Conservation (phyloP, 106 monocot species). For the Xerophyta viscosa region DNA sequence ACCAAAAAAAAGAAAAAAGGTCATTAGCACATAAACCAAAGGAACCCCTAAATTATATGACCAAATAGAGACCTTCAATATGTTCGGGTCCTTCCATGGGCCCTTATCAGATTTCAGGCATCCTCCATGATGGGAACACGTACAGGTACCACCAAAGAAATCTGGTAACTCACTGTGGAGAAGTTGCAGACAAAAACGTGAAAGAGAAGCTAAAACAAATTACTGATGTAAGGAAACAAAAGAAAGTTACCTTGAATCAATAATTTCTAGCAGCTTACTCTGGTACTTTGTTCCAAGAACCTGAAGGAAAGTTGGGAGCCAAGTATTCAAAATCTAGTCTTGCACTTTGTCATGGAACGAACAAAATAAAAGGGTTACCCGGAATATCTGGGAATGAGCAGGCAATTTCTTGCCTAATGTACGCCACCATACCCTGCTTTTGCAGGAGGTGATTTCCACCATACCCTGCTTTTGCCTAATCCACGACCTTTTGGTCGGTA, state of each 20-base stretch:
- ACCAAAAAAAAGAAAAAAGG: neutral
- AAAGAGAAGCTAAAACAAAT: neutral
- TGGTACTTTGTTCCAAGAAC: constrained; percentile 11
- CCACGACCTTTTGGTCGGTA: no score
- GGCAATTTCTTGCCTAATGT: no score
- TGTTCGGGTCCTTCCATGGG: constrained; percentile 14
- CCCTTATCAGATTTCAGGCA: constrained; percentile 12
- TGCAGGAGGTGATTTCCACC: no score
- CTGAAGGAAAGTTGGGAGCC: neutral
- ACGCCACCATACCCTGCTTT: no score
- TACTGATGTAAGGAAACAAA: neutral
- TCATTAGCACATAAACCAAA: neutral
- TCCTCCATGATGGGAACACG: constrained; percentile 9
- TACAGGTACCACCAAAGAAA: constrained; percentile 11
- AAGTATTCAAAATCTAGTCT: neutral
- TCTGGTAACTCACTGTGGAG: constrained; percentile 14
- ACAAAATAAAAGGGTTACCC: no score
- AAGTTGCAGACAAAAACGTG: neutral
- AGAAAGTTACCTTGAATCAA: constrained; percentile 10
- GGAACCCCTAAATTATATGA: neutral
- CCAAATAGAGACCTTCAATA: constrained; percentile 4
- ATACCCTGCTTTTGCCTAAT: neutral
- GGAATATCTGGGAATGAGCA: no score
- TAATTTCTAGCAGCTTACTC: constrained; percentile 15
- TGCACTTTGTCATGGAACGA: no score